Base-by-base conservation (phyloP, 352 stramenopile species). In the Globisporangium spiculum region DNA sequence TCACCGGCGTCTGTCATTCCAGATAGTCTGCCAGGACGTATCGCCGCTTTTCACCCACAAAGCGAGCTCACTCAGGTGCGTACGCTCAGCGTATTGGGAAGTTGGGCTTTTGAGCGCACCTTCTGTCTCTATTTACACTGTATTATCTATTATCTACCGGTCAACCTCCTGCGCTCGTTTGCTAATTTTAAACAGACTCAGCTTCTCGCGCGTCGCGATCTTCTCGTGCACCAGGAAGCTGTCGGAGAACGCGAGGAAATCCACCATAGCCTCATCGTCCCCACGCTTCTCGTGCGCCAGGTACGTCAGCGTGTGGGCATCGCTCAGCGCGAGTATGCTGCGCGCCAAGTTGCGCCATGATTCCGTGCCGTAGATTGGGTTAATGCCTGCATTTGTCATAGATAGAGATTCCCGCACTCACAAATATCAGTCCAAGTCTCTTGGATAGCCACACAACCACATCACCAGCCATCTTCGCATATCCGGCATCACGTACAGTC, bases 331-430 rank as follows among this genome's bases (percentile, higher is more conserved):
- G 50, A 67, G 32, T 62, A 95, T 93, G 61, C 84, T 93, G 41
- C 76, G 69, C 14, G 86, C 88, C 12, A 95, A 72, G 41, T 91
- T 85, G 24, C 86, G 74, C 88, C 88, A 95, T 50, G 85, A 93
- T 32, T 93, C 79, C 63, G 76, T 69, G 48, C 86, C 88, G 71
- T 95, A 95, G 65, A 95, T 93, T 58, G 88, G 85, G 56, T 95
- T 95, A 66, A 95, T 93, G 63, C 79, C 79, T 88, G 36, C 7
- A 30, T 12, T 12, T 27, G 5, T 10, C 32, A 9, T 48, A 22
- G 36, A 24, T 14, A 41, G 3, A 26, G 16, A 41, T 6, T 0
- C 16, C 44, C 27, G 48, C 30, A 32, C 26, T 22, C 22, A 48
- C 12, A 10, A 34, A 52, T 9, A 20, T 53, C 32, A 62, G 56